These are phyloP conservation scores for Scopulariopsis brevicaulis DNA, from an alignment of 2,329 filamentous ascomycete species.

Conservation along the genomic window DNA sequence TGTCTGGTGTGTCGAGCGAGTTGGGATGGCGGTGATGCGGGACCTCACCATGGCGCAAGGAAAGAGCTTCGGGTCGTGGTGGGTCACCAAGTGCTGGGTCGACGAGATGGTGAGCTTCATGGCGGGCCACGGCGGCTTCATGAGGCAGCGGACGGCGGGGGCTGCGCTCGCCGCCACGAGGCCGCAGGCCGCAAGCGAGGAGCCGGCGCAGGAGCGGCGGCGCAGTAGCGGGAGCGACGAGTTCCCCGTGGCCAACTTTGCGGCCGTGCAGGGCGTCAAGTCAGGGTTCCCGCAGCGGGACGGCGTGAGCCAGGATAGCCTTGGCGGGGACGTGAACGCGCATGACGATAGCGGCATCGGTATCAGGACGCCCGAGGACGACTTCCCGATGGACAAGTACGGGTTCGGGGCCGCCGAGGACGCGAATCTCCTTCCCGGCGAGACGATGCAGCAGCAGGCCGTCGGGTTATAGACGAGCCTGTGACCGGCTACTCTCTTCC, in stretches of 20 bases:
- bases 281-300: slow-evolving; percentile 36
- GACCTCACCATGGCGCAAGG: slow-evolving; percentile 72
- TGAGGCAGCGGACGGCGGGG: slow-evolving; percentile 42
- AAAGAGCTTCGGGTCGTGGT: slow-evolving; percentile 81
- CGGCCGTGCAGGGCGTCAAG: slow-evolving; percentile 34
- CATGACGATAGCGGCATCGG: slow-evolving; percentile 69
- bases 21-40: slow-evolving; percentile 67
- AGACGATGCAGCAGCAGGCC: background rate
- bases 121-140: slow-evolving; percentile 81
- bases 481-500: background rate
- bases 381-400: slow-evolving; percentile 51
- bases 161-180: slow-evolving; percentile 15
- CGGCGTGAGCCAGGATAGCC: slow-evolving; percentile 10
- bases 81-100: slow-evolving; percentile 90
- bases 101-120: slow-evolving; percentile 91
- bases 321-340: slow-evolving; percentile 7
- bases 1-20: slow-evolving; percentile 63
- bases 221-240: slow-evolving; percentile 28
- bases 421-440: background rate
- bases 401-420: slow-evolving; percentile 26
- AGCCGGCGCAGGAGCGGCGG: slow-evolving; percentile 18
- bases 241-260: slow-evolving; percentile 27
- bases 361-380: slow-evolving; percentile 55
- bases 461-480: background rate
- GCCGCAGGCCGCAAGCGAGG: slow-evolving; percentile 21